Base-by-base conservation (phyloP, 2,329 filamentous ascomycete genomes). In the Exophiala bonariae region DNA sequence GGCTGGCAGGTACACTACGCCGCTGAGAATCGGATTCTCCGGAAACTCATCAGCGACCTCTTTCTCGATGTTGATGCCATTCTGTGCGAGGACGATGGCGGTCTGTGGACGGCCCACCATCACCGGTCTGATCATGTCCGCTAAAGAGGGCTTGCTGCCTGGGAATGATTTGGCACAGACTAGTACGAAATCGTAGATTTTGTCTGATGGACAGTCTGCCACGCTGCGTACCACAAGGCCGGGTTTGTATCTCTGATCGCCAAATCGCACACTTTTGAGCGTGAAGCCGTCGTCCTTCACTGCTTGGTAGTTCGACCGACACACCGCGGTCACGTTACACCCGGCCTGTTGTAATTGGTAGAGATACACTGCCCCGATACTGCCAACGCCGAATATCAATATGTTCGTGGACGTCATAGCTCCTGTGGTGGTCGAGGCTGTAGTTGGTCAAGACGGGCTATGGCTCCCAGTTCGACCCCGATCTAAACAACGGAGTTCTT, bases 211-310 rank as follows among this genome's bases (percentile, higher is more conserved):
- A 58, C 61, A 82, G 18, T 80, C 78, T 9, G 72, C 71, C 10
- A 80, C 77, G 30, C 75, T 82, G 14, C 81, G 74, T 60, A 82
- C 87, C 10, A 81, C 81, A 37, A 76, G 73, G 48, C 82, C 65
- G 3, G 86, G 79, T 31, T 54, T 68, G 69, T 86, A 89, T 18
- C 67, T 75, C 65, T 86, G 86, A 63, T 82, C 72, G 36, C 85
- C 85, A 63, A 85, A 89, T 44, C 78, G 75, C 43, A 77, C 65
- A 1, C 79, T 82, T 16, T 74, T 63, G 46, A 83, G 81, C 1
- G 63, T 59, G 56, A 81, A 81, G 11, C 80, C 80, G 4, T 68
- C 58, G 6, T 69, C 60, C 16, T 64, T 62, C 14, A 80, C 79
- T 1, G 62, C 63, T 0, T 70, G 61, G 60, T 74, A 82, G 58